Conservation (phyloP, 352 stramenopile genomes). For the Globisporangium paroecandrum region DNA sequence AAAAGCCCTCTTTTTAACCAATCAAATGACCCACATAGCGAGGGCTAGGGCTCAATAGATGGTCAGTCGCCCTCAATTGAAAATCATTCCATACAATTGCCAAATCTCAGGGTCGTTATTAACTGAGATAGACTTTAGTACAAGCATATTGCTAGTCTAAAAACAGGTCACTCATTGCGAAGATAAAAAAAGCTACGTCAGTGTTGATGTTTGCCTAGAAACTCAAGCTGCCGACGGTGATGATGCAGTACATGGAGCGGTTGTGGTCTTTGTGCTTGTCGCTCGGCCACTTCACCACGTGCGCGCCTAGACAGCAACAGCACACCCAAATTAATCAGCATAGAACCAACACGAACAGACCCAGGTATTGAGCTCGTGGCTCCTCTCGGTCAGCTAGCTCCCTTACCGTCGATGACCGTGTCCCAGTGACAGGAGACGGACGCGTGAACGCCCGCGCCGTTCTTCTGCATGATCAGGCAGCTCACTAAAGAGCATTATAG, state of each 20-base stretch:
- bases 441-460: constrained; percentile 88
- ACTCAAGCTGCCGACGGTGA: constrained; percentile 81
- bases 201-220: constrained; percentile 23
- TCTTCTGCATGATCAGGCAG: constrained; percentile 93
- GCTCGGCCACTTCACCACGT: constrained; percentile 86
- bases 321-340: neutral
- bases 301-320: constrained; percentile 35
- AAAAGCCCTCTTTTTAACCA: too few relatives aligned
- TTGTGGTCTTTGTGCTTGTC: constrained; percentile 90
- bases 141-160: too few relatives aligned
- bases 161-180: too few relatives aligned
- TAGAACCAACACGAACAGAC: neutral
- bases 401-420: constrained; percentile 81
- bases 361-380: neutral
- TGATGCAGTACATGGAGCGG: constrained; percentile 87
- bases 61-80: too few relatives aligned
- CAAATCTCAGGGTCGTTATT: too few relatives aligned
- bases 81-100: too few relatives aligned
- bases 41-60: too few relatives aligned
- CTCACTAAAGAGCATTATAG: constrained; percentile 38
- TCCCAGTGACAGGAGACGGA: constrained; percentile 91
- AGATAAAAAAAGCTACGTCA: too few relatives aligned
- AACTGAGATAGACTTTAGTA: too few relatives aligned
- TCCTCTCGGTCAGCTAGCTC: neutral
- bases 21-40: too few relatives aligned